Evolutionary conservation across 2,329 filamentous ascomycete species (phyloP).

Genomic region (Hymenotorrendiella dingleyae): DNA sequence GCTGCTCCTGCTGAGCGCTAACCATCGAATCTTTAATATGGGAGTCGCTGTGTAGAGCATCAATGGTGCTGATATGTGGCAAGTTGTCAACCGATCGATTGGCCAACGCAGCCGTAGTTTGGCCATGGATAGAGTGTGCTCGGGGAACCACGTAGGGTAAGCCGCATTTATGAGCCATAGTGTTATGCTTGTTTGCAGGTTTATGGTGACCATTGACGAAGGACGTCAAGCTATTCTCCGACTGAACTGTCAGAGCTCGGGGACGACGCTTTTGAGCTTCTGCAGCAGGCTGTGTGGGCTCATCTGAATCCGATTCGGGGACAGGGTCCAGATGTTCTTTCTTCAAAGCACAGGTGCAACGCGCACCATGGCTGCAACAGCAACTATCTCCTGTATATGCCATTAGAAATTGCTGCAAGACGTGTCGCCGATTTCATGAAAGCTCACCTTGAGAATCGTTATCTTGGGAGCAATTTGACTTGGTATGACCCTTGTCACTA

Average conservation of each 20-base stretch:
- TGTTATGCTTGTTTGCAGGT: constrained; percentile 53
- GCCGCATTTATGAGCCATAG: constrained; percentile 54
- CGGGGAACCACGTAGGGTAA: constrained; percentile 53
- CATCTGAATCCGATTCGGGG: constrained; percentile 56
- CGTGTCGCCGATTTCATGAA: constrained; percentile 17
- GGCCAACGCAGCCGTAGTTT: constrained; percentile 43
- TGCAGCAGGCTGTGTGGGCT: constrained; percentile 35
- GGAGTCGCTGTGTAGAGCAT: constrained; percentile 33
- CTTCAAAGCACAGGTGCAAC: constrained; percentile 60
- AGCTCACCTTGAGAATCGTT: constrained; percentile 33
- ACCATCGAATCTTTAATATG: constrained; percentile 34
- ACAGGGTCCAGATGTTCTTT: constrained; percentile 59
- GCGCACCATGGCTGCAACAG: constrained; percentile 64
- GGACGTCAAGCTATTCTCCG: constrained; percentile 51
- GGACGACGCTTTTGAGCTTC: constrained; percentile 40
- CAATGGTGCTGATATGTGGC: constrained; percentile 35
- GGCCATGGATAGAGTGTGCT: constrained; percentile 48
- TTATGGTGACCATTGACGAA: constrained; percentile 62
- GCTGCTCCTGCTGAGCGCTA: constrained; percentile 36
- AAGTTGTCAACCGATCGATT: constrained; percentile 42
- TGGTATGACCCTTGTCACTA: constrained; percentile 73
- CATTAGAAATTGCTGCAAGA: constrained; percentile 29
- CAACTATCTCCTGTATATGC: constrained; percentile 50
- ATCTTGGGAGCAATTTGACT: constrained; percentile 49
- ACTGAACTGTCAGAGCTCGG: constrained; percentile 56